Conservation (phyloP, 169 alveolate genomes). For the Plasmodium malariae region DNA sequence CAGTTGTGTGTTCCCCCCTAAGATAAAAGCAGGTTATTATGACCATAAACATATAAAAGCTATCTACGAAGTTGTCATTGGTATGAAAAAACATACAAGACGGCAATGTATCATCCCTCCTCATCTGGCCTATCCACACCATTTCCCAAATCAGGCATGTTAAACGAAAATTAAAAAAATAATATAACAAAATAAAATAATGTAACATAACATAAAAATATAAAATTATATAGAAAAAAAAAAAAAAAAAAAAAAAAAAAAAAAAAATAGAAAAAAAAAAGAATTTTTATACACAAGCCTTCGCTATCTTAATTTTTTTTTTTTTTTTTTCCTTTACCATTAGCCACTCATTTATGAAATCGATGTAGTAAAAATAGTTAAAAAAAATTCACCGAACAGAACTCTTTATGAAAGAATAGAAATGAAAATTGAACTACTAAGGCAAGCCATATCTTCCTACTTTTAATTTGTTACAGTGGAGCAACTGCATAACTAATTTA, state of each 20-base stretch:
- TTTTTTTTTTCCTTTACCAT: slow-evolving; percentile 9
- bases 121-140: slow-evolving; percentile 53
- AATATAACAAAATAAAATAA: background rate
- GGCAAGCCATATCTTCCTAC: slow-evolving; percentile 14
- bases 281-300: background rate
- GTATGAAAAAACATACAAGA: slow-evolving; percentile 71
- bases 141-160: slow-evolving; percentile 67
- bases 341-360: slow-evolving; percentile 75
- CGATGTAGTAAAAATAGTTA: slow-evolving; percentile 51
- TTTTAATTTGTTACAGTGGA: slow-evolving; percentile 20
- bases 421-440: slow-evolving; percentile 10
- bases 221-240: no score
- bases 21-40: slow-evolving; percentile 62
- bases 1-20: slow-evolving; percentile 58
- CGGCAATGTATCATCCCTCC: slow-evolving; percentile 73
- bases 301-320: background rate
- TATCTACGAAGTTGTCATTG: slow-evolving; percentile 72
- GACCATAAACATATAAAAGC: slow-evolving; percentile 68
- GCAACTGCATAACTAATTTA: background rate
- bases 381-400: slow-evolving; percentile 19
- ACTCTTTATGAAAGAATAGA: slow-evolving; percentile 25
- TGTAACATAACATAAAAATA: no score
- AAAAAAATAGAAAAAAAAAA: background rate
- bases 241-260: slow-evolving; percentile 25
- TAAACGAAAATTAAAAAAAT: slow-evolving; percentile 11